Evolutionary conservation across 768 basidiomycete genomes (phyloP).

Genomic region (Sarcomyxa edulis): DNA sequence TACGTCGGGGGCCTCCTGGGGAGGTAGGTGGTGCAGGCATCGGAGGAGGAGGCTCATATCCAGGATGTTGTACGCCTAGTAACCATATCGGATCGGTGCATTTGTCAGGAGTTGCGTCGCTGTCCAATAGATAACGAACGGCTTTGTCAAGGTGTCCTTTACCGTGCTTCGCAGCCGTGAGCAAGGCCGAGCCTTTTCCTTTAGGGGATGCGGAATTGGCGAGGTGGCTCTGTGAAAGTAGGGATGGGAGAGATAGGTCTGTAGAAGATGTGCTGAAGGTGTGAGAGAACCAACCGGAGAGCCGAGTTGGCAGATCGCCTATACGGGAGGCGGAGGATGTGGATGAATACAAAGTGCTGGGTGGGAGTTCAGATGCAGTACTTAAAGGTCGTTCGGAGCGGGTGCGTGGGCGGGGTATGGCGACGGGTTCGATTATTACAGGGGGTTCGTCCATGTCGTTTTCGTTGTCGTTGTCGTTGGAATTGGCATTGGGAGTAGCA

Average conservation of each 20-base stretch:
- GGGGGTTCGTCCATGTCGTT: slow-evolving; percentile 45
- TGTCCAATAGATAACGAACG: slow-evolving; percentile 86
- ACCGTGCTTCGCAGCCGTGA: slow-evolving; percentile 68
- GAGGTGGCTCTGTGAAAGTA: slow-evolving; percentile 34
- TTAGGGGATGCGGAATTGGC: slow-evolving; percentile 18
- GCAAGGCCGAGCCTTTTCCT: slow-evolving; percentile 35
- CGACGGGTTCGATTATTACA: slow-evolving; percentile 61
- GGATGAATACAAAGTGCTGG: slow-evolving; percentile 34
- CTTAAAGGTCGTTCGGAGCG: slow-evolving; percentile 53
- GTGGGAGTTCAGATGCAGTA: slow-evolving; percentile 36
- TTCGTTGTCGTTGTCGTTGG: slow-evolving; percentile 19
- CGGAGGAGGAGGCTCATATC: slow-evolving; percentile 48
- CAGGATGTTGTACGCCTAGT: slow-evolving; percentile 76
- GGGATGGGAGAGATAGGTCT: slow-evolving; percentile 61
- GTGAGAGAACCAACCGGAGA: slow-evolving; percentile 80
- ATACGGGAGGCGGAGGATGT: slow-evolving; percentile 48
- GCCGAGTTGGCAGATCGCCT: slow-evolving; percentile 66
- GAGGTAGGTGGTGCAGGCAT: slow-evolving; percentile 10
- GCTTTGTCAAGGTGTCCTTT: slow-evolving; percentile 79
- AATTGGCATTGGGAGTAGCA: slow-evolving; percentile 3
- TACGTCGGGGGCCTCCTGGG: slow-evolving; percentile 6
- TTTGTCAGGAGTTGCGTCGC: slow-evolving; percentile 80
- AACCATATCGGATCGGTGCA: slow-evolving; percentile 86
- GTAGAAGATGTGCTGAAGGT: slow-evolving; percentile 68
- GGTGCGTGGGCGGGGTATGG: slow-evolving; percentile 47